Conservation (phyloP, 106 monocot species). For the Dioscorea dumetorum region DNA sequence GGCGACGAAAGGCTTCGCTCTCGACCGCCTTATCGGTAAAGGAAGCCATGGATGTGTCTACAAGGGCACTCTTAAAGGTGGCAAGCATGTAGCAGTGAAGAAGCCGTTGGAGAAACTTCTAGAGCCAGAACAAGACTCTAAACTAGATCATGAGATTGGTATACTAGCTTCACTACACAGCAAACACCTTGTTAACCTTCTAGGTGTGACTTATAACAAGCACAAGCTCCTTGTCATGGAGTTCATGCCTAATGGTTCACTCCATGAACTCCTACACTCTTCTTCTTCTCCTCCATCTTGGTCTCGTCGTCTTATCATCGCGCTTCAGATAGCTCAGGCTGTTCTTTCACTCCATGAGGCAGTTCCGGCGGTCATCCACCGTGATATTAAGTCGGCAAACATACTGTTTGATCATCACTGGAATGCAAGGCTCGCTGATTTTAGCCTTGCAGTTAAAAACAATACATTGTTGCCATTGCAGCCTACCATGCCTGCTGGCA, state of each 20-base stretch:
- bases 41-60: constrained; percentile 92
- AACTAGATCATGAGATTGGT: constrained; percentile 59
- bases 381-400: constrained; percentile 83
- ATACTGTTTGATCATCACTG: constrained; percentile 41
- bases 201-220: constrained; percentile 14
- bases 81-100: constrained; percentile 41
- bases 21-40: constrained; percentile 60
- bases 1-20: constrained; percentile 57
- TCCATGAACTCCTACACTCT: constrained; percentile 63
- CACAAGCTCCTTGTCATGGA: constrained; percentile 62
- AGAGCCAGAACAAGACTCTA: constrained; percentile 11
- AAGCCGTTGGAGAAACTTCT: constrained; percentile 16
- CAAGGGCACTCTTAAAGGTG: constrained; percentile 40
- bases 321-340: constrained; percentile 52
- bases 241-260: constrained; percentile 78
- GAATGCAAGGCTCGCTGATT: constrained; percentile 68
- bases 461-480: background rate
- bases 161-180: constrained; percentile 30
- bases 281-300: constrained; percentile 26
- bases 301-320: constrained; percentile 27
- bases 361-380: constrained; percentile 48
- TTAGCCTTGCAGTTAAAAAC: constrained; percentile 59
- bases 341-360: constrained; percentile 50
- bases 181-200: constrained; percentile 50
- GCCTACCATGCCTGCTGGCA: constrained; percentile 50